Evolutionary conservation across 306 rosid genomes (phyloP), one percentile per base, ranked within the genome.

Genomic region (Erythrophleum fordii): DNA sequence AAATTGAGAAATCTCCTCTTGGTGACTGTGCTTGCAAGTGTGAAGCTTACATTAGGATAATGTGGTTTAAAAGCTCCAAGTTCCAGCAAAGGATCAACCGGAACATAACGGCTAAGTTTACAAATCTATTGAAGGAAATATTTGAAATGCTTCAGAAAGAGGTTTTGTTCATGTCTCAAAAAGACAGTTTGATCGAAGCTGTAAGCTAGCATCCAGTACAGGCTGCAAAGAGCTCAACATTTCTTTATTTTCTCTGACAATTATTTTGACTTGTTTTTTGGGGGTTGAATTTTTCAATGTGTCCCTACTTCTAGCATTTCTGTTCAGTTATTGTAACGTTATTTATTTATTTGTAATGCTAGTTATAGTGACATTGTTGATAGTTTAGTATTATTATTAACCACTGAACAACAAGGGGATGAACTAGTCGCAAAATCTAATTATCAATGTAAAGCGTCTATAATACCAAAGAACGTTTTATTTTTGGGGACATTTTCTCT

Each of bases 11-110:
- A 58, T 92, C 87, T 7, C 44, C 13, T 26, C 49, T 82, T 26
- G 91, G 88, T 68, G 85, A 83, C 17, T 72, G 84, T 74, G 88
- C 85, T 37, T 88, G 97, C 79, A 89, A 87, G 75, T 94, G 94
- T 76, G 85, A 85, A 66, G 93, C 79, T 42, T 85, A 83, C 70
- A 73, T 86, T 41, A 84, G 88, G 37, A 81, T 92, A 37, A 59
- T 76, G 67, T 91, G 98, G 97, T 86, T 88, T 16, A 94, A 86
- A 75, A 89, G 88, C 87, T 87, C 90, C 4, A 82, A 81, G 74
- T 90, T 94, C 77, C 87, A 88, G 88, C 81, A 86, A 55, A 89
- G 90, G 89, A 87, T 92, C 76, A 68, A 86, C 73, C 72, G 55
- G 64, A 92, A 92, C 85, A 81, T 94, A 59, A 80, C 84, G 7